Percentiles rank a stretch among this genome's conserved stretches.
Evolutionary conservation across 352 stramenopile species (phyloP).

Genomic region (Aphanomyces cochlioides): DNA sequence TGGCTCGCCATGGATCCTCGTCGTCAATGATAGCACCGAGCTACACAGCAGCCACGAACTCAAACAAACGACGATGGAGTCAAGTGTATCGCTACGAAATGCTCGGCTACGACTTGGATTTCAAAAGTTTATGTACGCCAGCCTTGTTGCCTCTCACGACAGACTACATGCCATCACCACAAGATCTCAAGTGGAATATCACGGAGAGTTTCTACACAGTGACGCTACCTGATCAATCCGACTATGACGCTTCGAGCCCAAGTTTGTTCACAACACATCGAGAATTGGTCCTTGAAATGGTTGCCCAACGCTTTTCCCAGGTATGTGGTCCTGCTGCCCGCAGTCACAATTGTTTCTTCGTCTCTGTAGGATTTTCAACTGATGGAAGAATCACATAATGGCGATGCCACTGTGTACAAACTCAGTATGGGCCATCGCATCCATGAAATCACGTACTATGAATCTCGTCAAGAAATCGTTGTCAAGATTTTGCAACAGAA

Average conservation of each 20-base stretch:
- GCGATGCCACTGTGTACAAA: conserved; percentile 29
- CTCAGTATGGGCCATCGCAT: conserved; percentile 34
- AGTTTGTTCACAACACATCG: conserved; percentile 52
- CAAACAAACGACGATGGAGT: conserved; percentile 79
- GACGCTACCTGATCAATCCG: neutral
- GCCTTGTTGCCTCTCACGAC: conserved; percentile 69
- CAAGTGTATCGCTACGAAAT: conserved; percentile 82
- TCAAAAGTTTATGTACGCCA: conserved; percentile 80
- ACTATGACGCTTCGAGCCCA: neutral
- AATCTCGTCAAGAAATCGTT: conserved; percentile 25
- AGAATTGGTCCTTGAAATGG: conserved; percentile 74
- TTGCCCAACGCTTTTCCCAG: conserved; percentile 63
- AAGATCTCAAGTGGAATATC: conserved; percentile 32
- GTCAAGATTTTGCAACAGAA: conserved; percentile 31
- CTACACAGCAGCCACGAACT: neutral
- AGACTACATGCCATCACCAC: conserved; percentile 40
- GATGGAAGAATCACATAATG: conserved; percentile 12
- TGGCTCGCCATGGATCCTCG: conserved; percentile 8
- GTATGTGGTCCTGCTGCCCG: neutral
- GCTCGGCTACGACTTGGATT: conserved; percentile 42
- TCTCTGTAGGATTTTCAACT: conserved; percentile 24
- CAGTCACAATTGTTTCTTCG: neutral
- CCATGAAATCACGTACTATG: conserved; percentile 32
- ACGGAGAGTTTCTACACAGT: conserved; percentile 30
- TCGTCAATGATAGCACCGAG: neutral